These are phyloP conservation scores for Podospora pseudocomata DNA, from an alignment of 495 filamentous ascomycete species.

Conservation along the genomic window DNA sequence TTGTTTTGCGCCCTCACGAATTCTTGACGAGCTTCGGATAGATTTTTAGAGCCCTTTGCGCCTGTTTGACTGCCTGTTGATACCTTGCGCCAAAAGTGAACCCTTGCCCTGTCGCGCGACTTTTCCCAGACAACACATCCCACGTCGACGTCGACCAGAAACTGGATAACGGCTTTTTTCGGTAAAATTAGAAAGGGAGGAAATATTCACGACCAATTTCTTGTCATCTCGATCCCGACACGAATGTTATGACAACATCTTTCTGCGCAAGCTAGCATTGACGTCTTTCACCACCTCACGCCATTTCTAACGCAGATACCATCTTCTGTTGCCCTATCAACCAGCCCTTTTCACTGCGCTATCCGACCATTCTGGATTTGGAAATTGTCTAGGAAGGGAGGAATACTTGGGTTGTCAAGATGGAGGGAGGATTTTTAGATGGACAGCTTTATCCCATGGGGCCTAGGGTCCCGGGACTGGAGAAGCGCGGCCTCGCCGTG, in stretches of 20 bases:
- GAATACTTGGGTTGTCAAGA: slow-evolving; percentile 19
- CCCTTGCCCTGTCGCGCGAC: background rate
- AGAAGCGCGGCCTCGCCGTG: slow-evolving; percentile 11
- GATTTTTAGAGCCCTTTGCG: background rate
- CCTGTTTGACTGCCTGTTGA: too few relatives aligned
- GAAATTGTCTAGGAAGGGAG: slow-evolving; percentile 10
- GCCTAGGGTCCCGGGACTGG: slow-evolving; percentile 23
- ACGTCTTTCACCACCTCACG: slow-evolving; percentile 6
- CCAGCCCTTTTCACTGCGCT: slow-evolving; percentile 2
- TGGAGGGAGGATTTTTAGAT: slow-evolving; percentile 27
- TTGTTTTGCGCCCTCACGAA: slow-evolving; percentile 1
- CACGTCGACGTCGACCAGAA: background rate
- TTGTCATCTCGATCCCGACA: slow-evolving; percentile 15
- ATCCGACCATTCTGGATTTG: slow-evolving; percentile 1
- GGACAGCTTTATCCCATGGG: slow-evolving; percentile 28
- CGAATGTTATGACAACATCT: slow-evolving; percentile 34
- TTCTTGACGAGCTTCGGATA: background rate
- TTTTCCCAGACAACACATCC: background rate
- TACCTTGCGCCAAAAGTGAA: background rate
- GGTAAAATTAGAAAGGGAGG: background rate
- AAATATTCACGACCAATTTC: background rate
- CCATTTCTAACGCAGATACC: background rate
- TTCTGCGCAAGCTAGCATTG: slow-evolving; percentile 18
- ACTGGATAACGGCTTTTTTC: slow-evolving; percentile 1
- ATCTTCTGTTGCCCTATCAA: slow-evolving; percentile 14